Evolutionary conservation across 1,284 basidiomycete genomes (phyloP), one percentile per base, ranked within the genome.

Genomic region (Cutaneotrichosporon daszewskae): DNA sequence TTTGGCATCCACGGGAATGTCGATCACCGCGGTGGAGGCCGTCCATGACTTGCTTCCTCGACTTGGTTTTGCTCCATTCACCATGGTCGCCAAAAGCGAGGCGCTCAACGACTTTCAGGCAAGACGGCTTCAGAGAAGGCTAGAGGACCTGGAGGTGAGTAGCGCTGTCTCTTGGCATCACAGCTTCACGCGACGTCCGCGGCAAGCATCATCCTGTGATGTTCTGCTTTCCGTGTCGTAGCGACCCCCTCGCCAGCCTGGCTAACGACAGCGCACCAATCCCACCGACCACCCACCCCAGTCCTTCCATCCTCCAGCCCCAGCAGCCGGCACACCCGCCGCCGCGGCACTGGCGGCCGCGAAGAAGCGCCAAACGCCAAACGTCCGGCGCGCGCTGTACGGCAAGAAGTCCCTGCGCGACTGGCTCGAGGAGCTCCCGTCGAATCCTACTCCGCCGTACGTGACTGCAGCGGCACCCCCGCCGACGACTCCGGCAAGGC

Each of bases 111-210:
- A 71, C 20, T 68, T 68, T 39, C 62, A 60, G 34, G 40, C 47
- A 12, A 47, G 68, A 9, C 44, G 66, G 11, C 34, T 65, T 1
- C 53, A 62, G 32, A 48, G 66, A 14, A 49, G 57, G 6, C 50
- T 71, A 5, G 68, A 68, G 13, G 68, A 71, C 17, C 57, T 71
- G n/a, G 68, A 70, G 56, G 68, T 68, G 39, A 32, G 63, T 50
- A 7, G 11, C 5, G 19, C 8, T 18, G 25, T 38, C 23, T 16
- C 22, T 25, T 22, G 34, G 17, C 13, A 17, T 36, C 19, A 17
- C 29, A 7, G 29, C 29, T 32, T 10, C 29, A 10, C 11, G 9
- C 11, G 10, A 16, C 11, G 9, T n/a, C 7, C 9, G 16, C 7
- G 16, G 9, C 9, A 7, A 32, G 29, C 29, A 12, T 7, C 29